Base-by-base conservation (phyloP, 495 filamentous ascomycete genomes). In the Cryomyces antarcticus region DNA sequence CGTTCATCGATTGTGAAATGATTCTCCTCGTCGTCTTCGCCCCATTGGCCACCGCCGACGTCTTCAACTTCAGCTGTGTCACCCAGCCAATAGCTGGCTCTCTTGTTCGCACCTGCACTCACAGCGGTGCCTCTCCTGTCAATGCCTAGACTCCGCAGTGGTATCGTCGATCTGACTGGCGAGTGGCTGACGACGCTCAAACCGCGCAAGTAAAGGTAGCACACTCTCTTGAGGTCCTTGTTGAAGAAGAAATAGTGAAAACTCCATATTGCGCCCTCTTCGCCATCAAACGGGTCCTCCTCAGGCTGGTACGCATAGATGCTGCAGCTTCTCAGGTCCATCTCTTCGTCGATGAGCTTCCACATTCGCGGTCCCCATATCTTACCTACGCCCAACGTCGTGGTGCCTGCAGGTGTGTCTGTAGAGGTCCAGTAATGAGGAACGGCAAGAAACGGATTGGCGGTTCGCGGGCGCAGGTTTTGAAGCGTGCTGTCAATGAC, bases 231-330 rank as follows among this genome's bases (percentile, higher is more conserved):
- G 52, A 73, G 70, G 17, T 72, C 63, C 49, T 87, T 93, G 66
- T 89, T 93, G 71, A 94, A 96, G 61, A 96, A 93, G 66, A 97
- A 93, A 59, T 92, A 93, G 57, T 95, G 82, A 44, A 84, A 65
- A 48, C 82, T 87, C 92, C 92, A 97, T 35, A 96, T 82, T 4
- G 87, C 78, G 52, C 92, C 82, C 46, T 94, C 89, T 27, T 82
- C 85, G 45, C 85, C 82, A 45, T 87, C 87, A 9, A 77, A 74
- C 34, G 83, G 81, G 45, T 94, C 83, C 48, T 80, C 75, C 17
- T 79, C 72, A 0, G 89, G 89, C 28, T 77, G 69, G 61, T 92
- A 96, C 17, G 73, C 78, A 57, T 92, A 96, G 37, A 82, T 69
- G 33, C 69, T 75, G 62, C 92, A 96, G 35, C 92, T 76, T 50